Evolutionary conservation across 306 rosid species (phyloP), one percentile per base, ranked within the genome.

Genomic region (Bauhinia variegata): DNA sequence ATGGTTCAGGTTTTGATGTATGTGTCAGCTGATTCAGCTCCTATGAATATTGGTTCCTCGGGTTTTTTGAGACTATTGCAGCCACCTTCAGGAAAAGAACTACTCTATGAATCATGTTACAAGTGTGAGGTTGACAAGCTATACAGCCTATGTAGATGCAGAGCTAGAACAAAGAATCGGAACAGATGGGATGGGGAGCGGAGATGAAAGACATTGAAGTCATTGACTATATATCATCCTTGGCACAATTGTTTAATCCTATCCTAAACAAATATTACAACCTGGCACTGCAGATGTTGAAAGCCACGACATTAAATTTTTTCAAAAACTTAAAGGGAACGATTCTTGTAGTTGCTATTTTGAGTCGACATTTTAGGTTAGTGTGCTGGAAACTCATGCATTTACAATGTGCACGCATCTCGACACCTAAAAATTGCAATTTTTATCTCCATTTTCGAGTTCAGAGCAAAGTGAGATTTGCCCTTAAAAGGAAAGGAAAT

Each of bases 1-100:
- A 41, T 13, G 5, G 16, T 30, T n/a, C 32, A 60, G 5, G 10
- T 57, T 4, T n/a, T 11, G 4, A 15, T 4, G 15, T 44, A 19
- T 50, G 37, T 36, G 63, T 16, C 32, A 23, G 41, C 41, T 36
- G 8, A 36, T 36, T 60, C 50, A 43, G 39, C 68, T 5, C 56
- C 68, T 63, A 15, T 48, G 14, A 62, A 43, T n/a, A n/a, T 14
- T 7, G 37, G 30, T 43, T 44, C 53, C 60, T 44, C 18, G 30
- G 31, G 31, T 17, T 50, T n/a, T n/a, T 17, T 17, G 54, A 31
- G 54, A 63, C 18, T 16, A 46, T 9, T 28, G 13, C 30, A 30
- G n/a, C 54, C 31, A 62, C 5, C 6, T 13, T 28, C 5, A 13
- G 54, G 28, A 23, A 23, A 23, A 23, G 2, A 23, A 23, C 2